Base-by-base conservation (phyloP, 1,284 basidiomycete genomes). In the Athelia psychrophila region DNA sequence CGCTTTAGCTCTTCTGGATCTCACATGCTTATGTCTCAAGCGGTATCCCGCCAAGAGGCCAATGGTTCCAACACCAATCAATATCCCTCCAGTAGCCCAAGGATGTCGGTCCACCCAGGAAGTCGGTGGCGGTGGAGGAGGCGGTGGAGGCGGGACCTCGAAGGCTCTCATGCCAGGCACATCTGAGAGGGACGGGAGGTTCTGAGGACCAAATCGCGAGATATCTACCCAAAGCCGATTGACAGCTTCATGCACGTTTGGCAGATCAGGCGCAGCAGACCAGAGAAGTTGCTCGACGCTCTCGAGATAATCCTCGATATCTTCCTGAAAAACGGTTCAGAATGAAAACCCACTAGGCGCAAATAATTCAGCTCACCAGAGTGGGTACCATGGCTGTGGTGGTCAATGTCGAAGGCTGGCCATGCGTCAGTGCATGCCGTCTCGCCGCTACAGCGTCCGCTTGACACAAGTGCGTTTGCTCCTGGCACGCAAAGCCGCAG, bases 151-250 rank as follows among this genome's bases (percentile, higher is more conserved):
- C 0, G 83, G 86, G 3, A 91, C 78, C 54, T 89, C 80, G 56
- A 91, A 88, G 55, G 82, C 76, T 3, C 85, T 86, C 10, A 90
- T 75, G 40, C 77, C 76, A n/a, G 85, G 76, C 25, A 87, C 75
- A 23, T 84, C 78, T 30, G 83, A 81, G 51, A 91, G 74, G 48
- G 78, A 69, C n/a, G 84, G 78, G 49, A 88, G 57, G 25, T 70
- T 74, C 51, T 78, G 75, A 19, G 88, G 89, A 23, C 89, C 88
- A 65, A 88, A 91, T 48, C 89, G 83, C 47, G 86, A 78, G 57
- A 92, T 81, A 62, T 92, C 89, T 23, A 81, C 70, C 85, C 86
- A 91, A 51, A 91, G 74, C 40, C 84, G 78, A 57, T 84, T 77
- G n/a, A 86, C 67, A 19, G 80, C 78, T 54, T 87, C 82, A 49